A percentile compares a stretch with the other conserved stretches of the same genome.
Conservation (phyloP, 2,329 filamentous ascomycete genomes). For the Aplosporella prunicola region DNA sequence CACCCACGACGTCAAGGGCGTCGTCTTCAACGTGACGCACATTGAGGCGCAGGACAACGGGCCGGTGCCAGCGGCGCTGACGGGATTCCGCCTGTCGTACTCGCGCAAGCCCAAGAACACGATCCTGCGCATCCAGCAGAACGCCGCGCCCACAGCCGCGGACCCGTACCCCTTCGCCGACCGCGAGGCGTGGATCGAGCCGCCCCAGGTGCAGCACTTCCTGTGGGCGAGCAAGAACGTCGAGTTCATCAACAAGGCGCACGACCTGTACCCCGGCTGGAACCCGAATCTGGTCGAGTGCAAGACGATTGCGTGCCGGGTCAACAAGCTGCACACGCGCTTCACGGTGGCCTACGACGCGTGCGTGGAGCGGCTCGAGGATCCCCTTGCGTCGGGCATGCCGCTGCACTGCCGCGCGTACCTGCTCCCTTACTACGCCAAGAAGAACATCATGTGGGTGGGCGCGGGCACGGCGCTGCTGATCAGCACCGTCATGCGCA, state of each 20-base stretch:
- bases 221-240: constrained; percentile 4
- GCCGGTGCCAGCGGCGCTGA: not conserved
- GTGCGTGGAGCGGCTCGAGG: constrained; percentile 2
- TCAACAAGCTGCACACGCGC: constrained; percentile 9
- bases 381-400: not conserved
- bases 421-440: constrained; percentile 2
- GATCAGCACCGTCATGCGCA: not conserved
- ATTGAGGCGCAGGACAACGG: not conserved
- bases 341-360: constrained; percentile 5
- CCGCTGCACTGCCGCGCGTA: constrained; percentile 5
- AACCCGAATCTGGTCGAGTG: constrained; percentile 7
- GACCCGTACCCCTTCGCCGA: constrained; percentile 4
- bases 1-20: constrained; percentile 9
- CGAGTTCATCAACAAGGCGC: constrained; percentile 5
- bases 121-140: constrained; percentile 9
- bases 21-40: constrained; percentile 4
- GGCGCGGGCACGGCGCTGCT: not conserved
- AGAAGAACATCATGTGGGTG: constrained; percentile 6
- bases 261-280: constrained; percentile 8
- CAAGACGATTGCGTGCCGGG: constrained; percentile 10
- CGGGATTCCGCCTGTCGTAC: constrained; percentile 9
- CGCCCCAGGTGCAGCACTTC: constrained; percentile 4
- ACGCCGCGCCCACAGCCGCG: not conserved
- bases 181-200: constrained; percentile 1
- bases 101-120: constrained; percentile 3